Evolutionary conservation across 116 monocot species (phyloP).

Genomic region (Cymodocea nodosa): DNA sequence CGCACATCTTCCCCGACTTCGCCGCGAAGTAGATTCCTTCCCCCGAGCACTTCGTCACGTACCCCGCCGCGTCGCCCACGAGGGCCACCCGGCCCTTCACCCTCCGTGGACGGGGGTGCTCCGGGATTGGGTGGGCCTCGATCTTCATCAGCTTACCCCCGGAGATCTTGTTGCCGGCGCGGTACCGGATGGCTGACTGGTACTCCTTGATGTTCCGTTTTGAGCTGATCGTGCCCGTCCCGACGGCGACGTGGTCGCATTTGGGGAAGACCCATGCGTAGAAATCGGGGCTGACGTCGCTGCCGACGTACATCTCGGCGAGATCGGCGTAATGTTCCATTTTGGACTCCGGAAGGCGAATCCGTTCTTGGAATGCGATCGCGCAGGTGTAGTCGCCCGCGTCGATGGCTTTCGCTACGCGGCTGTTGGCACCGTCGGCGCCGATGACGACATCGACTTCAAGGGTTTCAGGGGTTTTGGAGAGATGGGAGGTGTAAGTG

Average conservation of each 20-base stretch:
- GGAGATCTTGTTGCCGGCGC: constrained; percentile 43
- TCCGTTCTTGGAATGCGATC: constrained; percentile 91
- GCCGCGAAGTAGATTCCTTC: constrained; percentile 97
- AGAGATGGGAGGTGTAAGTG: constrained; percentile 29
- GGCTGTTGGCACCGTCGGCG: constrained; percentile 92
- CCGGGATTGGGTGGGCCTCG: constrained; percentile 93
- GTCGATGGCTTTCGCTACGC: constrained; percentile 55
- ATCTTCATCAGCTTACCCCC: constrained; percentile 64
- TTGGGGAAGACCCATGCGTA: constrained; percentile 98
- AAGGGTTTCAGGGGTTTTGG: constrained; percentile 10
- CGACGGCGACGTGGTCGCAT: constrained; percentile 96
- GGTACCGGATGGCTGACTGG: constrained; percentile 29
- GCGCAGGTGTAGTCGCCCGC: constrained; percentile 68
- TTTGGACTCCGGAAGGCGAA: constrained; percentile 49
- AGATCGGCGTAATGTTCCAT: constrained; percentile 72
- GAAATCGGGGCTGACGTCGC: constrained; percentile 90
- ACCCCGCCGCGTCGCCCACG: constrained; percentile 90
- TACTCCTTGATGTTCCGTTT: constrained; percentile 46
- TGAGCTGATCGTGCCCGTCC: constrained; percentile 58
- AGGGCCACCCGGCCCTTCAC: constrained; percentile 69
- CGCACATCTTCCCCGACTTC: constrained; percentile 78
- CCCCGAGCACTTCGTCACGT: constrained; percentile 82
- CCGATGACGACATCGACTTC: constrained; percentile 67
- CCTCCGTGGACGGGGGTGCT: constrained; percentile 74
- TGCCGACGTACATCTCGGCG: constrained; percentile 90